Percentiles rank a stretch among this genome's conserved stretches.
Conservation (phyloP, 192 early-diverging fungal species). For the Geranomyces variabilis region DNA sequence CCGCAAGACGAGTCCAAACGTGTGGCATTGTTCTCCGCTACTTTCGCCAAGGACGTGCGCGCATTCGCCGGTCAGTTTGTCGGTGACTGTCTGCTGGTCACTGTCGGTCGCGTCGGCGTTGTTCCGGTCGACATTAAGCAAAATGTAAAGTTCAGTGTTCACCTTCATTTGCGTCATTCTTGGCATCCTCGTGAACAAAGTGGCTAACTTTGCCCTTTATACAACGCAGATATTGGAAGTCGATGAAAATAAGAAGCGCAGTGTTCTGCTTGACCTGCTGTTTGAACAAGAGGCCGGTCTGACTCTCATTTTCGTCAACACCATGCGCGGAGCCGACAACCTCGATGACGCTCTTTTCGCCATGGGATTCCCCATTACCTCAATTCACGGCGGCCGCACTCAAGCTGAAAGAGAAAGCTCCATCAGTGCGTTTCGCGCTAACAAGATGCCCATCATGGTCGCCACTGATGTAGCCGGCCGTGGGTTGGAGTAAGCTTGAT, state of each 20-base stretch:
- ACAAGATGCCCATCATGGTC: slow-evolving; percentile 70
- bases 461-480: slow-evolving; percentile 94
- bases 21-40: slow-evolving; percentile 89
- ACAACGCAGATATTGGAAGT: slow-evolving; percentile 68
- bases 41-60: slow-evolving; percentile 77
- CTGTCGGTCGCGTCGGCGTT: slow-evolving; percentile 88
- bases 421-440: slow-evolving; percentile 71
- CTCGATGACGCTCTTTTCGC: slow-evolving; percentile 55
- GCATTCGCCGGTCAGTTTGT: slow-evolving; percentile 84
- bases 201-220: too few species aligned
- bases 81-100: slow-evolving; percentile 63
- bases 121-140: slow-evolving; percentile 87
- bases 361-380: slow-evolving; percentile 42
- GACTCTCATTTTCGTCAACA: slow-evolving; percentile 92
- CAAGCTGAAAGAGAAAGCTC: slow-evolving; percentile 90
- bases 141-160: slow-evolving; percentile 60
- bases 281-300: slow-evolving; percentile 40
- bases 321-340: slow-evolving; percentile 82
- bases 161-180: neutral
- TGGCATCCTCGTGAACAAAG: too few species aligned
- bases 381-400: slow-evolving; percentile 85
- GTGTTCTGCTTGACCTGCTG: slow-evolving; percentile 73
- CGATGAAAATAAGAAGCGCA: slow-evolving; percentile 79
- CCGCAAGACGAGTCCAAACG: slow-evolving; percentile 60
- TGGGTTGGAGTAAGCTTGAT: slow-evolving; percentile 65